phyloP scores from a whole-genome alignment of 2,329 filamentous ascomycete species.

The Hymenoscyphus occultus region DNA sequence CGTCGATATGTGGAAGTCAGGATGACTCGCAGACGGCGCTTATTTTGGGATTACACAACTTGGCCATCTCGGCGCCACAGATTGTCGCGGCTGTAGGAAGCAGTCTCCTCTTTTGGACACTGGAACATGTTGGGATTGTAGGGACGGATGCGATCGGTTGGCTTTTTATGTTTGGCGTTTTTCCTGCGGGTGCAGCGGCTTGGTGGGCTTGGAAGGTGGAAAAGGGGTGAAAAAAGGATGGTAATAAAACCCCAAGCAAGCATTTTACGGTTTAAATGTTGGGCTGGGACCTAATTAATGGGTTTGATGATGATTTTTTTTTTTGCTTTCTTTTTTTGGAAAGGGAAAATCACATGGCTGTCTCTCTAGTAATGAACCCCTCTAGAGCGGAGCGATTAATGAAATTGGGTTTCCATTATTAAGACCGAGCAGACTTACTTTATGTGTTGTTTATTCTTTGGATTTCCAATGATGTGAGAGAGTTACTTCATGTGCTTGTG shows the following conservation, averaged over 20 bases:
- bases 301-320: neutral
- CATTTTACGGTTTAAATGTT: neutral
- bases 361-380: constrained; percentile 4
- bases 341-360: too few species aligned
- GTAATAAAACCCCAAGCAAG: neutral
- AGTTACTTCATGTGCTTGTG: too few species aligned
- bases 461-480: too few species aligned
- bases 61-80: constrained; percentile 14
- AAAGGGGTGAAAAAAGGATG: neutral
- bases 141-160: constrained; percentile 13
- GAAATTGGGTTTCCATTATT: neutral
- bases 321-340: neutral
- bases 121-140: neutral
- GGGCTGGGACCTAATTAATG: neutral
- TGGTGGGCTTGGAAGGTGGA: constrained; percentile 8
- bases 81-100: constrained; percentile 13
- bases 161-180: constrained; percentile 13
- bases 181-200: constrained; percentile 8
- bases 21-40: constrained; percentile 7
- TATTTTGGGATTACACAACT: constrained; percentile 10
- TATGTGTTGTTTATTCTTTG: too few species aligned
- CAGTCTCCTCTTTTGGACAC: constrained; percentile 9
- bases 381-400: neutral
- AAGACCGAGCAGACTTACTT: too few species aligned
- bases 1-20: neutral